phyloP scores from a whole-genome alignment of 345 rosid genomes.

The Euclidium syriacum region DNA sequence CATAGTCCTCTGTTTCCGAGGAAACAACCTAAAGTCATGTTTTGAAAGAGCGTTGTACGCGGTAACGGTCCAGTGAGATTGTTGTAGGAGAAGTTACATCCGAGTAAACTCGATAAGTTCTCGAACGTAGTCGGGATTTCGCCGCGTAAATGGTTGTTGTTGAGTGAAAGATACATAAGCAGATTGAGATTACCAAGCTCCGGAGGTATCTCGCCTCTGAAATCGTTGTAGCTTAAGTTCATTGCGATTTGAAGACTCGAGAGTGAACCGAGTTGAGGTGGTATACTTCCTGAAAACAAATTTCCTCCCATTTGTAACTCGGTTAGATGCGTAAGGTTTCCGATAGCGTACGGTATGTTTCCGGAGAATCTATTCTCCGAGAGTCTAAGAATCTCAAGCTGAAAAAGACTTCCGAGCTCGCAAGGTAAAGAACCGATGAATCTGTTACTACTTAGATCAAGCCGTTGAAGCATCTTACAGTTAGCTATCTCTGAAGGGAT shows the following conservation, averaged over 20 bases:
- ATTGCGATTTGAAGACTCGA: conserved; percentile 87
- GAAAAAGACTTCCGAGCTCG: conserved; percentile 70
- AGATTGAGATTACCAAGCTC: conserved; percentile 72
- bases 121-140: conserved; percentile 65
- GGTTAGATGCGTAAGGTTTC: conserved; percentile 65
- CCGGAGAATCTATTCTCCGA: conserved; percentile 84
- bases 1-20: conserved; percentile 75
- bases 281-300: conserved; percentile 66
- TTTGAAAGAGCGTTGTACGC: conserved; percentile 45
- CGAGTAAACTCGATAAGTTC: conserved; percentile 64
- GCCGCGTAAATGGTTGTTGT: conserved; percentile 75
- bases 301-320: conserved; percentile 97
- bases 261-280: conserved; percentile 66
- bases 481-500: conserved; percentile 64
- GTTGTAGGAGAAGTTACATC: conserved; percentile 91
- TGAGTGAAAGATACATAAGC: conserved; percentile 61
- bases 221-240: conserved; percentile 78
- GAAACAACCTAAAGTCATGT: conserved; percentile 55
- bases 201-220: conserved; percentile 63
- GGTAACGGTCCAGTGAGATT: conserved; percentile 75
- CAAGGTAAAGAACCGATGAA: conserved; percentile 58
- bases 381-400: conserved; percentile 79
- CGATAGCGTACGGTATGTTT: conserved; percentile 57
- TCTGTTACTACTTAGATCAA: conserved; percentile 70
- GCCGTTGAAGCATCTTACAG: conserved; percentile 84